Evolutionary conservation across 106 monocot species (phyloP).

Genomic region (Platanthera zijinensis): DNA sequence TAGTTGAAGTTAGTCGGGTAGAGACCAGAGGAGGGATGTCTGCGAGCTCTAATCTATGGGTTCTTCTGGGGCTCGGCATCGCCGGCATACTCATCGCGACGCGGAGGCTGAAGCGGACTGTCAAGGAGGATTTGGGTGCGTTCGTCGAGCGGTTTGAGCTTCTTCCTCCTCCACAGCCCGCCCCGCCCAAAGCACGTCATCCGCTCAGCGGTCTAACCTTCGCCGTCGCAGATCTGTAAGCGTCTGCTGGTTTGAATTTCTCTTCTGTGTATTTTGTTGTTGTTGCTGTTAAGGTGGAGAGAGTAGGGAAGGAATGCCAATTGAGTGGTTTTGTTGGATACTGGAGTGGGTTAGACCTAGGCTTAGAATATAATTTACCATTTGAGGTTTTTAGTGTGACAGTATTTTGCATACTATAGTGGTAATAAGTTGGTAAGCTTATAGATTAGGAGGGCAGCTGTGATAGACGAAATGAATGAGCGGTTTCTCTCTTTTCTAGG

Average conservation of each 20-base stretch:
- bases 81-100: constrained; percentile 66
- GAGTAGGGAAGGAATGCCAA: neutral
- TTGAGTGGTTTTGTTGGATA: neutral
- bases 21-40: constrained; percentile 3
- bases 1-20: neutral
- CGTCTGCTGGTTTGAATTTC: neutral
- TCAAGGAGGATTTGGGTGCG: constrained; percentile 77
- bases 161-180: constrained; percentile 85
- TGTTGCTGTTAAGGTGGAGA: neutral
- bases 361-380: too few relatives aligned
- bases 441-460: too few relatives aligned
- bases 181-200: constrained; percentile 89
- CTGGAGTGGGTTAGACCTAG: too few relatives aligned
- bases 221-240: constrained; percentile 86
- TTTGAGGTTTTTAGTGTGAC: too few relatives aligned
- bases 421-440: too few relatives aligned
- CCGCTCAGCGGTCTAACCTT: constrained; percentile 77
- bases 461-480: too few relatives aligned
- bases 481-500: too few relatives aligned
- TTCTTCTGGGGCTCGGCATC: constrained; percentile 76
- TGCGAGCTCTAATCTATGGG: constrained; percentile 17
- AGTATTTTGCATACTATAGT: too few relatives aligned
- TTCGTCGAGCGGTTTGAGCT: constrained; percentile 81
- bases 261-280: neutral
- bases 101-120: constrained; percentile 38